These are phyloP conservation scores for Trypanosomatidae sp. DNA, from an alignment of 208 protist species.

Conservation along the genomic window DNA sequence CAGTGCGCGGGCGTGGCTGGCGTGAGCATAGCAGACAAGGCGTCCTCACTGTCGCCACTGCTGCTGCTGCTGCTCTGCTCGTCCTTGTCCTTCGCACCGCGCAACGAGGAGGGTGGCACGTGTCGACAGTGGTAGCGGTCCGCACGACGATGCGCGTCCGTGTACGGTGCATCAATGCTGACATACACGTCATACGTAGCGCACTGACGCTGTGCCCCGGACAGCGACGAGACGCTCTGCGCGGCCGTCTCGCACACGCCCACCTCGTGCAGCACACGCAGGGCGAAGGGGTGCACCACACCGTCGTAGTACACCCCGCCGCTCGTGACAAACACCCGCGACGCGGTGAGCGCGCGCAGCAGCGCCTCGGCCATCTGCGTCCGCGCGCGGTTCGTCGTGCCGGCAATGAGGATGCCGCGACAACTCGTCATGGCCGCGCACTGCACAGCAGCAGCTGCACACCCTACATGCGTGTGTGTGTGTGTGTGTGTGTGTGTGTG, in stretches of 20 bases:
- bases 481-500: no score
- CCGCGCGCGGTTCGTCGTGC: slow-evolving; percentile 50
- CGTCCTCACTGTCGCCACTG: background rate
- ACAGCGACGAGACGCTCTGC: slow-evolving; percentile 41
- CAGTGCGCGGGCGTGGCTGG: slow-evolving; percentile 58
- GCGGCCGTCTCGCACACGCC: slow-evolving; percentile 26
- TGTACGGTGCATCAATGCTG: slow-evolving; percentile 58
- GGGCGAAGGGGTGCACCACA: slow-evolving; percentile 46
- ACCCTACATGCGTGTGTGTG: no score
- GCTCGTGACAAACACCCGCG: slow-evolving; percentile 56
- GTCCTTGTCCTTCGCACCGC: no score
- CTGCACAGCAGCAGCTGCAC: no score
- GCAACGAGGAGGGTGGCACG: background rate
- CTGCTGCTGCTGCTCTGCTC: slow-evolving; percentile 1
- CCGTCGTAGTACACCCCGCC: slow-evolving; percentile 38
- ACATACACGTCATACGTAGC: slow-evolving; percentile 79
- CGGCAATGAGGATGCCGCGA: slow-evolving; percentile 65
- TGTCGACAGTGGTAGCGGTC: slow-evolving; percentile 23
- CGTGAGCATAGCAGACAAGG: slow-evolving; percentile 25
- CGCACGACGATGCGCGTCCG: slow-evolving; percentile 8
- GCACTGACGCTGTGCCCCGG: slow-evolving; percentile 33
- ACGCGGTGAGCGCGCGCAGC: slow-evolving; percentile 29
- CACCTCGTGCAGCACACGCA: slow-evolving; percentile 30
- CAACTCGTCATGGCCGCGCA: slow-evolving; percentile 36
- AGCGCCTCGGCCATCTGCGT: slow-evolving; percentile 82